Base-by-base conservation (phyloP, 495 filamentous ascomycete species). In the Ramalina intermedia region DNA sequence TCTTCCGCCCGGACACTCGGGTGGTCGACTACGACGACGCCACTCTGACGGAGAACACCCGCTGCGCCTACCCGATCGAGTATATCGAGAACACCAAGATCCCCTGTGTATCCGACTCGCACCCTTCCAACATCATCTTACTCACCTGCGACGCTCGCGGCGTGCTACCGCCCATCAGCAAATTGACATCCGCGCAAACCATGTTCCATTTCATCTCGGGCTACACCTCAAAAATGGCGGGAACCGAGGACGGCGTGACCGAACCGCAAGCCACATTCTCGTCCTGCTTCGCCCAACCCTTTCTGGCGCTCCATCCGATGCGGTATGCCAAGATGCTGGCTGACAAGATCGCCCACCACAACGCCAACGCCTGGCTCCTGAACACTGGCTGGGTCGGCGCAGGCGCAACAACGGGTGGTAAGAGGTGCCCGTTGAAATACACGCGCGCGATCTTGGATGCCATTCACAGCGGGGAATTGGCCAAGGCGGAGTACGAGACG, bases 131-230 rank as follows among this genome's bases (percentile, higher is more conserved):
- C 80, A 96, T 98, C 72, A 84, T 98, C 58, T 84, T 98, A 53
- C 80, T 98, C 54, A 96, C 93, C 51, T 98, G 91, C 66, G 91
- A 98, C 66, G 91, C 93, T 52, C 84, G 93, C 56, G 91, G 93
- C 70, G 91, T 96, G 8, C 81, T 98, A 27, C 91, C 91, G 38
- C 93, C 93, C 37, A 96, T 98, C 71, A 94, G 87, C 58, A 98
- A 96, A 76, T 82, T 98, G 62, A 83, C 82, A 73, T 78, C 82
- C 57, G 85, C 87, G 60, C 91, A 98, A 71, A 94, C 86, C 62
- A 96, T 98, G 89, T 98, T 96, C 79, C 91, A 98, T 78, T 98
- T 98, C 78, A 98, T 98, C 67, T 91, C 84, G 17, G 91, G 91
- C 61, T 98, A 98, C 75, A 98, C 91, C 48, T 96, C 93, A 60